Evolutionary conservation across 208 protist species (phyloP).

Genomic region (Crithidia fasciculata): DNA sequence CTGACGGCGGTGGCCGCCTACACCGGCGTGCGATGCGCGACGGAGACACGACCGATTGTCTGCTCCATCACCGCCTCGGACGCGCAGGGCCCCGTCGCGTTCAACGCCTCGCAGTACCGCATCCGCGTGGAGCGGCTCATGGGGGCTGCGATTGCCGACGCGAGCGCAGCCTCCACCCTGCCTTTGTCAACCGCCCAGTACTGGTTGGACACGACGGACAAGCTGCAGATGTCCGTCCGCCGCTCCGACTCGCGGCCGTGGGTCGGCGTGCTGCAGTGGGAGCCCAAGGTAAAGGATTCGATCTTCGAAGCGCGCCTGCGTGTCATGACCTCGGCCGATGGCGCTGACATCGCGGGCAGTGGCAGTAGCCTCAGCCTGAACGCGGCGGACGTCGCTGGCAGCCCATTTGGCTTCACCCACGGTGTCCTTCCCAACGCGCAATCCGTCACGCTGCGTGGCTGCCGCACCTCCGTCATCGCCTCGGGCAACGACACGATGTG

Average conservation of each 20-base stretch:
- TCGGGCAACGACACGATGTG: conserved; percentile 48
- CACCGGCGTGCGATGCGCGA: conserved; percentile 37
- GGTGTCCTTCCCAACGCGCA: conserved; percentile 43
- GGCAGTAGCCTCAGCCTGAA: conserved; percentile 5
- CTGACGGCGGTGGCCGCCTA: conserved; percentile 30
- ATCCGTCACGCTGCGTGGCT: conserved; percentile 51
- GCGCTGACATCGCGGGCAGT: conserved; percentile 1
- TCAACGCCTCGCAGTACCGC: conserved; percentile 40
- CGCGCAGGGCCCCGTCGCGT: conserved; percentile 36
- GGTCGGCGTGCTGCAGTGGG: conserved; percentile 34
- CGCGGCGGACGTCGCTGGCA: conserved; percentile 35
- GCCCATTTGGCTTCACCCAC: conserved; percentile 48
- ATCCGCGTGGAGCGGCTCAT: conserved; percentile 32
- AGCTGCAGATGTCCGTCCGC: neutral
- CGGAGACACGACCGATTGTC: conserved; percentile 31
- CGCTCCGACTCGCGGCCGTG: conserved; percentile 17
- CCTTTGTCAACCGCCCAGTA: neutral
- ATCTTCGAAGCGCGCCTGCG: conserved; percentile 23
- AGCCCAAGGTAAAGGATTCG: conserved; percentile 34
- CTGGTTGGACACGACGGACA: conserved; percentile 17
- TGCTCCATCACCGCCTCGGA: conserved; percentile 45
- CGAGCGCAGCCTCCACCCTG: neutral
- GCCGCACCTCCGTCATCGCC: conserved; percentile 32
- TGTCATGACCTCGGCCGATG: conserved; percentile 20
- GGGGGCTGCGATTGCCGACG: conserved; percentile 14